Evolutionary conservation across 2,329 filamentous ascomycete genomes (phyloP).

Genomic region (Saccharata proteae): DNA sequence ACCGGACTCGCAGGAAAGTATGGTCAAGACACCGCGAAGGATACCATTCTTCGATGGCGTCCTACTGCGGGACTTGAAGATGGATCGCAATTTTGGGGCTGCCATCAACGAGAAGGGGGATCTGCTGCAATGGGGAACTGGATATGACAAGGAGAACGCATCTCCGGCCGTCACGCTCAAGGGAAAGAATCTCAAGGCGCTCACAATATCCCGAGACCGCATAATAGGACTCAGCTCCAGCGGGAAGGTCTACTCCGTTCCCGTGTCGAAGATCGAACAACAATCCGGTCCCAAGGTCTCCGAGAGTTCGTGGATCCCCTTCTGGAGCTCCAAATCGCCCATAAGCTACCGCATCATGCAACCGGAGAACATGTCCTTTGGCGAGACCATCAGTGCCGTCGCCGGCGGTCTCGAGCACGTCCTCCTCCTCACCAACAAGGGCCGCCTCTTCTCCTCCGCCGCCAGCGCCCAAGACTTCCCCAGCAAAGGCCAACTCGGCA

Average conservation of each 20-base stretch:
- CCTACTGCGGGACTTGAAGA: conserved; percentile 73
- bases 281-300: conserved; percentile 47
- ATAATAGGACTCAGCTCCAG: conserved; percentile 65
- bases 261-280: conserved; percentile 64
- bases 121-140: conserved; percentile 80
- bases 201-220: conserved; percentile 70
- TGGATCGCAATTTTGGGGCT: conserved; percentile 70
- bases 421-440: conserved; percentile 69
- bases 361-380: conserved; percentile 50
- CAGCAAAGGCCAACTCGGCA: conserved; percentile 70
- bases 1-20: conserved; percentile 62
- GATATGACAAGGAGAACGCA: conserved; percentile 52
- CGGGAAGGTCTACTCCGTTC: conserved; percentile 75
- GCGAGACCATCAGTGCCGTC: conserved; percentile 63
- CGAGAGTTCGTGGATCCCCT: conserved; percentile 61
- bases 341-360: conserved; percentile 64
- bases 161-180: conserved; percentile 59
- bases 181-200: conserved; percentile 67
- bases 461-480: conserved; percentile 70
- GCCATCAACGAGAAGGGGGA: conserved; percentile 83
- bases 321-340: conserved; percentile 49
- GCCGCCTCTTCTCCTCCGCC: conserved; percentile 81
- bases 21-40: conserved; percentile 68
- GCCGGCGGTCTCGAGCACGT: conserved; percentile 75
- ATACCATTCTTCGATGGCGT: conserved; percentile 75